Conservation (phyloP, 805 yeast species). For the Wickerhamia fluorescens region DNA sequence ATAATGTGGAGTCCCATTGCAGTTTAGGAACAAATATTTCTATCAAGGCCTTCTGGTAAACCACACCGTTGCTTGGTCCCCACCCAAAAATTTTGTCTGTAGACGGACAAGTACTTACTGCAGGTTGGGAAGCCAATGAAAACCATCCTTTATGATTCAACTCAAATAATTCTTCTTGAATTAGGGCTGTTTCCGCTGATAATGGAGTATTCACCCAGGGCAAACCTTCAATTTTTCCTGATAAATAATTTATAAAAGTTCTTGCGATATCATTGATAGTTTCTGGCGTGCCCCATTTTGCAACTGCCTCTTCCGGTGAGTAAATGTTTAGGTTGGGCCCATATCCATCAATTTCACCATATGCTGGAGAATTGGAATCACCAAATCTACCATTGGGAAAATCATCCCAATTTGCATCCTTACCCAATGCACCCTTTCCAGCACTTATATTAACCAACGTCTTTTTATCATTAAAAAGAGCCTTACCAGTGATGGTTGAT, state of each 20-base stretch:
- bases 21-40: conserved; percentile 65
- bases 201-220: conserved; percentile 92
- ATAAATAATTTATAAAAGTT: conserved; percentile 65
- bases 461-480: conserved; percentile 34
- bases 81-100: conserved; percentile 91
- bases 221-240: conserved; percentile 64
- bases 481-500: conserved; percentile 17
- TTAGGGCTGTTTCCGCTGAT: conserved; percentile 83
- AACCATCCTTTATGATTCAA: conserved; percentile 70
- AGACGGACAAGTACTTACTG: conserved; percentile 71
- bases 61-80: conserved; percentile 89
- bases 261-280: conserved; percentile 51
- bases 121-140: conserved; percentile 95
- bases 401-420: conserved; percentile 96
- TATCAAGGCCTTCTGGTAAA: conserved; percentile 92
- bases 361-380: conserved; percentile 92
- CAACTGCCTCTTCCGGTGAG: conserved; percentile 51
- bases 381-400: conserved; percentile 95
- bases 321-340: conserved; percentile 85
- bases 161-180: conserved; percentile 83
- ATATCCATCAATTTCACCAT: conserved; percentile 96
- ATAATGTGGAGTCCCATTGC: conserved; percentile 56
- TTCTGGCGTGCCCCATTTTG: conserved; percentile 77
- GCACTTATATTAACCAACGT: conserved; percentile 70
- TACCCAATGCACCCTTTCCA: conserved; percentile 78